Percentiles rank a stretch among this genome's conserved stretches.
Evolutionary conservation across 75 land plant genomes (phyloP).

Genomic region (Azolla pinnata): DNA sequence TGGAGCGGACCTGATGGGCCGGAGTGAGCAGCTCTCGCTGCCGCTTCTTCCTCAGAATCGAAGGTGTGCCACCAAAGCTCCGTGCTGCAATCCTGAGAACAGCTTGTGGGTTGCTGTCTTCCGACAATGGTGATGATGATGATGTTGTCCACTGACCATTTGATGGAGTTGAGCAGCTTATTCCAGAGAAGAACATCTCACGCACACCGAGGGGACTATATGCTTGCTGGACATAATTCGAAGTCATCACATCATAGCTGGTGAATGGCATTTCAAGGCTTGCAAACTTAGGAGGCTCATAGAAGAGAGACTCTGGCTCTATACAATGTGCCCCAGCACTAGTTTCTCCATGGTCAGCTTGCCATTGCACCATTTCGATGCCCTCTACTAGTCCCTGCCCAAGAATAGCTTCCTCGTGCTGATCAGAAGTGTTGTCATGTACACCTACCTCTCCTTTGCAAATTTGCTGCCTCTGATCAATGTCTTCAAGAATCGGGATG

Average conservation of each 20-base stretch:
- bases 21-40: conserved; percentile 54
- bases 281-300: conserved; percentile 87
- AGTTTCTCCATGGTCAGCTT: no score
- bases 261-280: conserved; percentile 73
- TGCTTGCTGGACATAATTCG: conserved; percentile 52
- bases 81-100: conserved; percentile 61
- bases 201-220: conserved; percentile 93
- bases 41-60: conserved; percentile 84
- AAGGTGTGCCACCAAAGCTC: conserved; percentile 65
- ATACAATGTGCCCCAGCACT: no score
- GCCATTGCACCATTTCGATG: background rate
- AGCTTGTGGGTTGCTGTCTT: conserved; percentile 51
- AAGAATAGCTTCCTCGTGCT: no score
- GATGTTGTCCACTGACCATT: conserved; percentile 41
- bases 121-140: conserved; percentile 44
- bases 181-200: conserved; percentile 67
- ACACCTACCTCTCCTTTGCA: no score
- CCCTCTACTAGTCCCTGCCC: no score
- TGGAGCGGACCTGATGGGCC: conserved; percentile 22
- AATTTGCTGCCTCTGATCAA: no score
- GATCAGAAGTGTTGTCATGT: no score
- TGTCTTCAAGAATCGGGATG: no score
- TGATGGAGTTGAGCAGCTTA: conserved; percentile 44
- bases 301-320: conserved; percentile 46
- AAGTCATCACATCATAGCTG: conserved; percentile 72